These are phyloP conservation scores for Yarrowia divulgata DNA, from an alignment of 805 yeast species.

Conservation along the genomic window DNA sequence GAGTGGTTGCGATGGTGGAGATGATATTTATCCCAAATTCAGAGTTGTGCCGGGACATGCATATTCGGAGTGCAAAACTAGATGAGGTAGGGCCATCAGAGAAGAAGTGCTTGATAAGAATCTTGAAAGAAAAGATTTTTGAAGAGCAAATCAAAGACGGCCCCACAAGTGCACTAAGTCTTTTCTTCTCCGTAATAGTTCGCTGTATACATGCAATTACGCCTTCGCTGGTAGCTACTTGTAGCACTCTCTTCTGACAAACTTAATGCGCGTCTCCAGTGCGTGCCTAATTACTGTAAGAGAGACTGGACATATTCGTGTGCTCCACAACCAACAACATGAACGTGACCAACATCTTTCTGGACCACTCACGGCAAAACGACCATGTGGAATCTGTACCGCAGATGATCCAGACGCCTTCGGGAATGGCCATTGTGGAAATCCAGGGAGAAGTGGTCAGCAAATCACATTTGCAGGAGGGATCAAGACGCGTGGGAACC, in stretches of 20 bases:
- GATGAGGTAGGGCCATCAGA: background rate
- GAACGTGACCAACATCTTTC: slow-evolving; percentile 22
- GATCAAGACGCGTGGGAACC: slow-evolving; percentile 26
- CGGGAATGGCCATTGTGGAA: slow-evolving; percentile 38
- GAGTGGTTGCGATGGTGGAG: background rate
- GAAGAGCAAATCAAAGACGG: too few relatives aligned
- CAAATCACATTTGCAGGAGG: slow-evolving; percentile 6
- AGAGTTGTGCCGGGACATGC: slow-evolving; percentile 7
- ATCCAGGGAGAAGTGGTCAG: slow-evolving; percentile 38
- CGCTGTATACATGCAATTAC: too few relatives aligned
- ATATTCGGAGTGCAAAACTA: background rate
- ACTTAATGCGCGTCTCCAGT: slow-evolving; percentile 15
- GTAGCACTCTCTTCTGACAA: background rate
- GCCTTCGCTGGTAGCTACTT: too few relatives aligned
- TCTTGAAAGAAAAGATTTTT: too few relatives aligned
- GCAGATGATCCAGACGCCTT: slow-evolving; percentile 13
- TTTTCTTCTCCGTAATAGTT: too few relatives aligned
- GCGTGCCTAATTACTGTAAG: background rate
- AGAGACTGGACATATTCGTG: background rate
- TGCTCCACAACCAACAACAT: background rate
- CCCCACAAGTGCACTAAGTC: too few relatives aligned
- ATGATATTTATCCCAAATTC: background rate
- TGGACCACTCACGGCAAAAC: slow-evolving; percentile 23
- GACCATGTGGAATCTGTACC: slow-evolving; percentile 25
- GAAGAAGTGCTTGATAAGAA: background rate